Conservation (phyloP, 1,284 basidiomycete species). For the Puccinia sorghi region DNA sequence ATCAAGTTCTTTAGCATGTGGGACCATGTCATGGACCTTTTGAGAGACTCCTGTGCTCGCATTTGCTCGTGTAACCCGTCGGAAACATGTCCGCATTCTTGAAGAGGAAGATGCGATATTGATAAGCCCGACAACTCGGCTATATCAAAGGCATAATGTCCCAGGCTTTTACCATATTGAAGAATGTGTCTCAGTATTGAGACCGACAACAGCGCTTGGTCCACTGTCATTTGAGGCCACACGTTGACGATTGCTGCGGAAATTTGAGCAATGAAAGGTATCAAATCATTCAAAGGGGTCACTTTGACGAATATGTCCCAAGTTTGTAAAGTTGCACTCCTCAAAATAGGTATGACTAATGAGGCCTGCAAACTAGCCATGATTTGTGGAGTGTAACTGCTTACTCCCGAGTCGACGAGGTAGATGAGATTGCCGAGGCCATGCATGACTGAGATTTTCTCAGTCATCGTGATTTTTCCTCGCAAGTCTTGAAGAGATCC, state of each 20-base stretch:
- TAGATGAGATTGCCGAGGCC: constrained; percentile 43
- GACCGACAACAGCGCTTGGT: constrained; percentile 65
- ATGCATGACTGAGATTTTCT: constrained; percentile 41
- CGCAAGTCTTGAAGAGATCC: constrained; percentile 43
- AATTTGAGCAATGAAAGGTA: constrained; percentile 81
- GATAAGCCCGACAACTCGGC: constrained; percentile 65
- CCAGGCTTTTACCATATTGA: constrained; percentile 65
- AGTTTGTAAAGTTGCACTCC: constrained; percentile 74
- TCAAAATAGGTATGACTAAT: constrained; percentile 70
- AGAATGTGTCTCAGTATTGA: constrained; percentile 73
- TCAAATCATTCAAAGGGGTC: constrained; percentile 71
- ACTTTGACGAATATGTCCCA: constrained; percentile 79
- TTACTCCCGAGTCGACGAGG: constrained; percentile 39
- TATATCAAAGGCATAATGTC: constrained; percentile 70
- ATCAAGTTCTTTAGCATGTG: constrained; percentile 71
- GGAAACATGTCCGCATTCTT: constrained; percentile 64
- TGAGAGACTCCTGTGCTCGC: constrained; percentile 62
- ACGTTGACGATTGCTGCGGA: constrained; percentile 78
- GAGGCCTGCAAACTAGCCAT: constrained; percentile 96
- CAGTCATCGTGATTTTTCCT: constrained; percentile 37
- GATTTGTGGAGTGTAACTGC: constrained; percentile 64
- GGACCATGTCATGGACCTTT: constrained; percentile 64
- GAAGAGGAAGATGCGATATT: background rate
- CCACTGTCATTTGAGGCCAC: constrained; percentile 70
- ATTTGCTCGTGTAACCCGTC: constrained; percentile 65